These are phyloP conservation scores for Ruellia speciosa DNA, from an alignment of 305 asterid species.

Conservation along the genomic window DNA sequence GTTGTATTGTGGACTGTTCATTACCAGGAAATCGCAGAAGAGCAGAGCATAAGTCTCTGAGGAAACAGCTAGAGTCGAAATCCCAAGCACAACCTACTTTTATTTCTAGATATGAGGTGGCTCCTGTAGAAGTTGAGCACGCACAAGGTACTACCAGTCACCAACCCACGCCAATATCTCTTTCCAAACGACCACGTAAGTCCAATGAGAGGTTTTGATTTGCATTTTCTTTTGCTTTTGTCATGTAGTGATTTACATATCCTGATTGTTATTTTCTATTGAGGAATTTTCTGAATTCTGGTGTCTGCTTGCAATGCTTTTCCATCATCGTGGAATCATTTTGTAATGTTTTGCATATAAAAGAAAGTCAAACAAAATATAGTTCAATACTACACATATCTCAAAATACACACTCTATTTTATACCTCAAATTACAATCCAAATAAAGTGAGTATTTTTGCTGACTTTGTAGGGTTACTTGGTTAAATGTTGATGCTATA, in stretches of 20 bases:
- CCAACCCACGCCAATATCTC: conserved; percentile 49
- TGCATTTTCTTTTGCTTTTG: not conserved
- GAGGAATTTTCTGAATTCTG: not conserved
- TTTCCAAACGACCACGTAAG: not conserved
- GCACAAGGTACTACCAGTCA: conserved; percentile 37
- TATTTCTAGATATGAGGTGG: conserved; percentile 29
- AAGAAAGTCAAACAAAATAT: too few species aligned
- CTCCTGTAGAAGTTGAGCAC: conserved; percentile 34
- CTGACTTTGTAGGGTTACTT: too few species aligned
- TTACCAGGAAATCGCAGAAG: conserved; percentile 50
- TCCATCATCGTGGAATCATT: not conserved
- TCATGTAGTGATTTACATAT: too few species aligned
- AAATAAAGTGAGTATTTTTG: too few species aligned
- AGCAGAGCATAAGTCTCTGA: conserved; percentile 69
- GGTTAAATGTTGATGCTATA: too few species aligned
- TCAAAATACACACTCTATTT: too few species aligned
- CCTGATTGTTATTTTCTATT: not conserved
- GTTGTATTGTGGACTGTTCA: conserved; percentile 12
- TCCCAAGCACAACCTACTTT: conserved; percentile 53
- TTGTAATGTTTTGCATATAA: too few species aligned
- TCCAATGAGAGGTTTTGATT: not conserved
- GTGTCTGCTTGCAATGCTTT: not conserved
- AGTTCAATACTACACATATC: too few species aligned
- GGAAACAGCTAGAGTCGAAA: conserved; percentile 78
- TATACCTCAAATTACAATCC: too few species aligned